Evolutionary conservation across 2,329 filamentous ascomycete genomes (phyloP).

Genomic region (Chrysosphaeria jannelii): DNA sequence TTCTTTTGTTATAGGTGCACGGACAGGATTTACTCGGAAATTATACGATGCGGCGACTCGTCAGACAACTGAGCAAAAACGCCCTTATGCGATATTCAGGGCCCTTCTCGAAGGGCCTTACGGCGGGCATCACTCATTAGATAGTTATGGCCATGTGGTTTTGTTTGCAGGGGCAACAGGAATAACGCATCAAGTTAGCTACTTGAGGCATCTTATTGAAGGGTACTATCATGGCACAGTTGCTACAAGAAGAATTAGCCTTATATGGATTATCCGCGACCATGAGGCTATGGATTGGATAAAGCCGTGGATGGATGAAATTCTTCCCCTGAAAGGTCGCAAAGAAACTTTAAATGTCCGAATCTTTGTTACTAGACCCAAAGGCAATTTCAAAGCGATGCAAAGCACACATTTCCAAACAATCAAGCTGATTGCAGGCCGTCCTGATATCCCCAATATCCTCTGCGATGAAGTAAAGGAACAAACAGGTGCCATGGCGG

Average conservation of each 20-base stretch:
- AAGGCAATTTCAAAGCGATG: constrained; percentile 35
- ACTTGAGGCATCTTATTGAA: constrained; percentile 46
- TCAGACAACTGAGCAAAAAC: too few relatives aligned
- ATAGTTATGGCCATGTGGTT: constrained; percentile 75
- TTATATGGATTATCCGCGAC: constrained; percentile 82
- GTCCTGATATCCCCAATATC: constrained; percentile 56
- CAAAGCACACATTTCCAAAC: constrained; percentile 32
- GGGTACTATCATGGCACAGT: constrained; percentile 40
- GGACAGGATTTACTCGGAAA: constrained; percentile 63
- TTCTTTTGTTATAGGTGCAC: constrained; percentile 62
- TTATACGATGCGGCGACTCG: too few relatives aligned
- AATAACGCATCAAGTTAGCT: constrained; percentile 83
- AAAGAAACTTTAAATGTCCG: constrained; percentile 62
- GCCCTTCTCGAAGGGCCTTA: constrained; percentile 81
- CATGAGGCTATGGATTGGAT: constrained; percentile 83
- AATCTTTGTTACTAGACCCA: constrained; percentile 70
- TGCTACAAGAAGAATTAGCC: constrained; percentile 50
- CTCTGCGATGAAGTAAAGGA: constrained; percentile 53
- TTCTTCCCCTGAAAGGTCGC: constrained; percentile 52
- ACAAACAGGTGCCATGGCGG: constrained; percentile 66
- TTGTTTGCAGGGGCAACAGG: constrained; percentile 81
- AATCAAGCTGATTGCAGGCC: constrained; percentile 75
- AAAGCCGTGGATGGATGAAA: constrained; percentile 46
- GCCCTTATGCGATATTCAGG: constrained; percentile 26
- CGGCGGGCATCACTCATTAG: constrained; percentile 50